Evolutionary conservation across 2,329 filamentous ascomycete species (phyloP).

Genomic region (Tolypocladium pustulatum): DNA sequence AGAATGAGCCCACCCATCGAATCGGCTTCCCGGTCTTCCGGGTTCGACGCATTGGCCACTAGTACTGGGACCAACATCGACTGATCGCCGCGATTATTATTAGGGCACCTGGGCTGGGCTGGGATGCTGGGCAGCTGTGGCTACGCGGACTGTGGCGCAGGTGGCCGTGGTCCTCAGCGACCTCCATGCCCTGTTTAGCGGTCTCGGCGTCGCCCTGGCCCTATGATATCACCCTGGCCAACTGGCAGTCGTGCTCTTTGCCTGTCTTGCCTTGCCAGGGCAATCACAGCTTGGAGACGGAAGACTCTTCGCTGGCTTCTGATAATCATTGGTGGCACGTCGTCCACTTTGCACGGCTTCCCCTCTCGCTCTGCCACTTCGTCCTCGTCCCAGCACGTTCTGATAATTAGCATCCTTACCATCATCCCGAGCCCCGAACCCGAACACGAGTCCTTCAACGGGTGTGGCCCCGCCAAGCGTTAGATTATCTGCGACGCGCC

Average conservation of each 20-base stretch:
- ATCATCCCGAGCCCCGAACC: neutral
- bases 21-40: constrained; percentile 21
- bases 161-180: neutral
- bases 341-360: neutral
- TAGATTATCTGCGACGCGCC: neutral
- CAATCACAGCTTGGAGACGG: neutral
- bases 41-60: neutral
- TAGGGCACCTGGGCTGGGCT: no score
- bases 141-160: neutral
- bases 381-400: neutral
- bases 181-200: no score
- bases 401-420: neutral
- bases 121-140: neutral
- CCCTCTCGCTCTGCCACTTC: neutral
- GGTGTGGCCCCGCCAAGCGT: neutral
- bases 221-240: neutral
- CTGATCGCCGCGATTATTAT: neutral
- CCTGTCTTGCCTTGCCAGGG: neutral
- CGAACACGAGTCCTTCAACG: constrained; percentile 5
- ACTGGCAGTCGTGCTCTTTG: neutral
- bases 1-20: constrained; percentile 25
- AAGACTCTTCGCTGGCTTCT: neutral
- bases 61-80: neutral
- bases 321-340: neutral
- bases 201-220: neutral